These are phyloP conservation scores for Hanseniaspora valbyensis DNA, from an alignment of 805 yeast species.

Conservation along the genomic window DNA sequence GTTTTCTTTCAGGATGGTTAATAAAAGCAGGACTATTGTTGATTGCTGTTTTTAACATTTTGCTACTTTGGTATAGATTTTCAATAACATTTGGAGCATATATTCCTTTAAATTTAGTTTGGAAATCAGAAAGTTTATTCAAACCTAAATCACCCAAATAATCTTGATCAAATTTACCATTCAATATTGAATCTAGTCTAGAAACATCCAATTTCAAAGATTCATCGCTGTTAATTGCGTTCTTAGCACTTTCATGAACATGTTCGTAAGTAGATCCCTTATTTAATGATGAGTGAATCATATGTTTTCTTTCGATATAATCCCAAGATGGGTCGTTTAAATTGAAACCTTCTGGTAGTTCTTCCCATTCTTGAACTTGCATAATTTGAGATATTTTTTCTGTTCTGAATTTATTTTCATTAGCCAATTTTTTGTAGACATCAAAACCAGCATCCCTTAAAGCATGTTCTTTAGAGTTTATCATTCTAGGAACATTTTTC, in stretches of 20 bases:
- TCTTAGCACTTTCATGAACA: constrained; percentile 6
- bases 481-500: constrained; percentile 9
- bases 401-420: constrained; percentile 3
- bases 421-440: constrained; percentile 4
- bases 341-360: constrained; percentile 9
- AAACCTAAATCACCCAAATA: background rate
- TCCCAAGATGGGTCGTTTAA: constrained; percentile 5
- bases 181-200: constrained; percentile 10
- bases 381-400: constrained; percentile 8
- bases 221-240: background rate
- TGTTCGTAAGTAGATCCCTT: constrained; percentile 8
- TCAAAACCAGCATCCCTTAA: constrained; percentile 13
- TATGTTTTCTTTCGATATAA: constrained; percentile 8
- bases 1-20: constrained; percentile 8
- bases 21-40: constrained; percentile 14
- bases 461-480: constrained; percentile 14
- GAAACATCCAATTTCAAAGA: background rate
- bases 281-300: constrained; percentile 1
- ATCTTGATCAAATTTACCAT: constrained; percentile 11
- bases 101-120: constrained; percentile 6
- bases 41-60: background rate
- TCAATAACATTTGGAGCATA: constrained; percentile 15
- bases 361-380: constrained; percentile 3
- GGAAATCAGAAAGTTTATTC: background rate
- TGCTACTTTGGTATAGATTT: constrained; percentile 10